phyloP scores from a whole-genome alignment of 176 grass and related monocot genomes.

The Eleusine coracana region DNA sequence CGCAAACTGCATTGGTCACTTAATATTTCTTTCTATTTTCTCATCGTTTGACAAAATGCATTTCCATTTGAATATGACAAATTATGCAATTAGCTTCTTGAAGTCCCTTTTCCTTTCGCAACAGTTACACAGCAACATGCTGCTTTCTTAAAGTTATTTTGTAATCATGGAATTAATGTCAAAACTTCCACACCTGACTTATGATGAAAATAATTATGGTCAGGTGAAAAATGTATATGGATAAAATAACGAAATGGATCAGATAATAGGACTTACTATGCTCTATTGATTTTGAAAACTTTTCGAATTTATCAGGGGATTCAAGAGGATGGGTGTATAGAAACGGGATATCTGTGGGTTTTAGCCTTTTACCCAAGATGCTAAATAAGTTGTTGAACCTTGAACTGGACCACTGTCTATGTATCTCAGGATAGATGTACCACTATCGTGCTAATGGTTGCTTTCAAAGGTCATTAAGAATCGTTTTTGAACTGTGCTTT shows the following conservation, averaged over 20 bases:
- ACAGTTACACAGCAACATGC: neutral
- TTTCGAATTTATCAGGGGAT: neutral
- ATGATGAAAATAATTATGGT: neutral
- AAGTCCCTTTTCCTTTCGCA: neutral
- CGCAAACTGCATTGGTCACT: neutral
- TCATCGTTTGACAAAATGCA: neutral
- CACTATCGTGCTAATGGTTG: neutral
- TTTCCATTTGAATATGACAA: neutral
- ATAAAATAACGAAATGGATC: neutral
- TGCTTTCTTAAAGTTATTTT: neutral
- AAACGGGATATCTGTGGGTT: neutral
- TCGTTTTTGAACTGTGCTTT: neutral
- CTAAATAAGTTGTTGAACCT: neutral
- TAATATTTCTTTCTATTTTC: neutral
- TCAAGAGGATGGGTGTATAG: slow-evolving; percentile 12
- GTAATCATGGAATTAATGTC: neutral
- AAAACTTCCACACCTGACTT: neutral
- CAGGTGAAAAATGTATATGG: neutral
- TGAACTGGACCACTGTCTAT: neutral
- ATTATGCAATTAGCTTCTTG: neutral
- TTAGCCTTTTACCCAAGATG: neutral
- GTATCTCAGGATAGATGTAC: neutral
- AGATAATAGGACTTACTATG: neutral
- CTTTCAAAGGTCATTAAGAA: neutral
- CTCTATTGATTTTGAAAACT: neutral